Evolutionary conservation across 768 basidiomycete species (phyloP), one percentile per base, ranked within the genome.

Genomic region (Tulasnella sp.): DNA sequence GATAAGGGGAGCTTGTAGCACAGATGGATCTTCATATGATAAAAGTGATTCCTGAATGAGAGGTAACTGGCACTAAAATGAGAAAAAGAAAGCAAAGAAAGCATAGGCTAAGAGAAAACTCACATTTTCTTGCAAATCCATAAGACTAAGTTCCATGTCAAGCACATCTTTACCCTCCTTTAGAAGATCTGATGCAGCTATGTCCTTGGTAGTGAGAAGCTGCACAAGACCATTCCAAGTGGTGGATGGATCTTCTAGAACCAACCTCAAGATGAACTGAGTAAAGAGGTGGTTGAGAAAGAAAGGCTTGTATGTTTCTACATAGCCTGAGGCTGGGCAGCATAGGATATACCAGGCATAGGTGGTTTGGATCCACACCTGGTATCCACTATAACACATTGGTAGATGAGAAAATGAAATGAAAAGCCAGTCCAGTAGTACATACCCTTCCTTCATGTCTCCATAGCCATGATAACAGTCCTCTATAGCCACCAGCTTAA

Each of bases 291-390:
- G 74, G 0, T 77, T 73, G 0, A 67, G 67, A 61, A 76, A 77
- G 65, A 83, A 86, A 2, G 74, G 63, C 21, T 67, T 63, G 49
- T 75, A 80, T 21, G 57, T 53, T 8, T 39, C 61, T 7, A 62
- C 60, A 55, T 86, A 87, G 19, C 57, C 62, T 17, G 64, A 62
- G 1, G 77, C 72, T 0, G 84, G 79, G 6, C 51, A 62, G 15
- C 69, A 67, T 25, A 87, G 68, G 32, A 78, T 74, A 65, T 86
- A 86, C 73, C 78, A 80, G 0, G 82, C 81, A 52, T 72, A 75
- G 15, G 71, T 61, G 0, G 85, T 86, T 62, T 85, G 79, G 21
- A 89, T 71, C 58, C 73, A 84, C n/a, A n/a, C n/a, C n/a, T n/a
- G n/a, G n/a, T n/a, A n/a, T n/a, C n/a, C n/a, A n/a, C n/a, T n/a